Evolutionary conservation across 257 asterid genomes (phyloP), one percentile per base, ranked within the genome.

Genomic region (Jacaranda mimosifolia): DNA sequence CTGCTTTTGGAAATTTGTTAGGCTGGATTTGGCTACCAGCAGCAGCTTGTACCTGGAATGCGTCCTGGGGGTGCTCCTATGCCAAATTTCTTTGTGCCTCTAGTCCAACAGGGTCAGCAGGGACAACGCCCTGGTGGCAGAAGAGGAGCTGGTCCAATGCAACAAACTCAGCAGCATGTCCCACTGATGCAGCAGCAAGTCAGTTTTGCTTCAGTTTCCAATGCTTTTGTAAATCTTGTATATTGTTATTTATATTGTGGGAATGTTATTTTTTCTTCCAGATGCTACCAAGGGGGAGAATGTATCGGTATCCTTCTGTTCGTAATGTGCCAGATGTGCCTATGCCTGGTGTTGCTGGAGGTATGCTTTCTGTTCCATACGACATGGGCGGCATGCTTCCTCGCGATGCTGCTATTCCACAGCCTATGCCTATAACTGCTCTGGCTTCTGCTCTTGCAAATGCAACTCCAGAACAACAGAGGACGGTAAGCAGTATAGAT

Each of bases 211-310:
- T 58, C 4, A 1, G 1, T 72, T 64, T 17, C 39, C 11, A 0
- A 15, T 6, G 57, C 7, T 45, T 55, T 69, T 46, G 7, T 26
- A 9, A 10, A 11, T 35, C 52, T 42, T 21, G 12, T 65, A 36
- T 14, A 18, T 4, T 5, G 5, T 51, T 2, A 8, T n/a, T 0
- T 51, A 1, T 19, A 11, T 17, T 5, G 3, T 56, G 56, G 36
- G 58, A 13, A 72, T 9, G 26, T 12, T 17, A 32, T 46, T 70
- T 19, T 21, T 43, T 35, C 40, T 26, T 3, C 10, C 77, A 93
- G 98, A 89, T 93, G 93, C 11, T 88, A 6, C 97, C 98, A 56
- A 89, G 98, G 80, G 96, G 92, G 10, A 76, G 97, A 57, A 83
- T 90, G 91, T 89, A 85, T 55, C 87, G 96, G 17, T 90, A 84